Percentiles rank a stretch among this genome's conserved stretches.
These are phyloP conservation scores for Suhomyces atakaporum DNA, from an alignment of 1,139 yeast species.

Conservation along the genomic window DNA sequence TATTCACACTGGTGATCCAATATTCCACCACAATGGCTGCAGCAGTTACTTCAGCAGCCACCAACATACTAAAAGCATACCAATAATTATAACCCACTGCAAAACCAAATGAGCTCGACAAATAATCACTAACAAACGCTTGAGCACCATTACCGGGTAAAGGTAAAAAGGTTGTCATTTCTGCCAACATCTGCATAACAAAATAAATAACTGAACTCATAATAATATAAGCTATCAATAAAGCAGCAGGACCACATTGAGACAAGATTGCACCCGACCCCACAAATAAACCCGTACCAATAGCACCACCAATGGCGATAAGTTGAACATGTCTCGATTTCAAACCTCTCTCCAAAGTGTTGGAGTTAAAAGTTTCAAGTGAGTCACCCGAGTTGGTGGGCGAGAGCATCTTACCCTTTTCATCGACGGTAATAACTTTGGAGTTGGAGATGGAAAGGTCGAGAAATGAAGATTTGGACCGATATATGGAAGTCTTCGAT, in stretches of 20 bases:
- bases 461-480: slow-evolving; percentile 23
- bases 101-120: slow-evolving; percentile 42
- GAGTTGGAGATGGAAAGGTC: slow-evolving; percentile 38
- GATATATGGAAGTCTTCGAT: slow-evolving; percentile 11
- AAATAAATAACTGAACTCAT: slow-evolving; percentile 55
- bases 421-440: slow-evolving; percentile 32
- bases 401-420: slow-evolving; percentile 30
- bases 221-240: slow-evolving; percentile 48
- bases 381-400: slow-evolving; percentile 24
- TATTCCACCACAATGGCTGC: slow-evolving; percentile 55
- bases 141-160: slow-evolving; percentile 47
- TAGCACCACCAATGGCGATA: slow-evolving; percentile 43
- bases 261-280: slow-evolving; percentile 51
- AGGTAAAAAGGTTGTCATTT: slow-evolving; percentile 63
- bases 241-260: slow-evolving; percentile 53
- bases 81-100: slow-evolving; percentile 53
- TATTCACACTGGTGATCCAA: slow-evolving; percentile 54
- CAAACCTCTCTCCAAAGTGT: slow-evolving; percentile 36
- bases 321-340: slow-evolving; percentile 42
- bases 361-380: slow-evolving; percentile 19
- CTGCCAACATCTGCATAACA: slow-evolving; percentile 61
- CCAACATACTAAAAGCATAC: slow-evolving; percentile 51
- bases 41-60: slow-evolving; percentile 54
- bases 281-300: slow-evolving; percentile 46
- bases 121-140: slow-evolving; percentile 38